Evolutionary conservation across 176 grass and related monocot species (phyloP).

Genomic region (Carex myosuroides): DNA sequence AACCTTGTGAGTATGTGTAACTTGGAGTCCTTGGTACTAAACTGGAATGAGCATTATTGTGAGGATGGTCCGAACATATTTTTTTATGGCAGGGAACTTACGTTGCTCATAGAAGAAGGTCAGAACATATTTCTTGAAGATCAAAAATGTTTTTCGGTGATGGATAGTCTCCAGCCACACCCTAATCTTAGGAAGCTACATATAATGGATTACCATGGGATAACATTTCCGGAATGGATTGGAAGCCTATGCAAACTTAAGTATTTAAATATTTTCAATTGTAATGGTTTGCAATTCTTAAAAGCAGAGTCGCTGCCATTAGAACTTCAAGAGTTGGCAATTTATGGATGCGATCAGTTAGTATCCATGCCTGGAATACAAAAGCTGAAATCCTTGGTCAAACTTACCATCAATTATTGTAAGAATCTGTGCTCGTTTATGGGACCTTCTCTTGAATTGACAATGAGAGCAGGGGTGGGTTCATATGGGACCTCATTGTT

Average conservation of each 20-base stretch:
- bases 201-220: background rate
- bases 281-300: background rate
- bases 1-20: background rate
- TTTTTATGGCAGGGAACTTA: background rate
- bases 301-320: background rate
- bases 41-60: background rate
- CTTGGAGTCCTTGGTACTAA: background rate
- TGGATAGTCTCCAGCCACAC: background rate
- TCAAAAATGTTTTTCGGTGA: background rate
- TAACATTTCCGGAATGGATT: background rate
- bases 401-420: background rate
- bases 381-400: background rate
- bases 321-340: background rate
- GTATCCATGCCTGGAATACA: background rate
- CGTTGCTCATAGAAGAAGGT: background rate
- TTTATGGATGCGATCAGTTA: fast-evolving
- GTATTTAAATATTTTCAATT: background rate
- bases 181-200: background rate
- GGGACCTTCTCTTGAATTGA: no score
- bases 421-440: no score
- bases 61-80: no score
- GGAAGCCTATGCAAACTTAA: background rate
- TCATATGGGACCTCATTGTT: no score
- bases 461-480: no score
- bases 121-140: background rate